Base-by-base conservation (phyloP, 73 alveolate species). In the Blepharisma japonicum region DNA sequence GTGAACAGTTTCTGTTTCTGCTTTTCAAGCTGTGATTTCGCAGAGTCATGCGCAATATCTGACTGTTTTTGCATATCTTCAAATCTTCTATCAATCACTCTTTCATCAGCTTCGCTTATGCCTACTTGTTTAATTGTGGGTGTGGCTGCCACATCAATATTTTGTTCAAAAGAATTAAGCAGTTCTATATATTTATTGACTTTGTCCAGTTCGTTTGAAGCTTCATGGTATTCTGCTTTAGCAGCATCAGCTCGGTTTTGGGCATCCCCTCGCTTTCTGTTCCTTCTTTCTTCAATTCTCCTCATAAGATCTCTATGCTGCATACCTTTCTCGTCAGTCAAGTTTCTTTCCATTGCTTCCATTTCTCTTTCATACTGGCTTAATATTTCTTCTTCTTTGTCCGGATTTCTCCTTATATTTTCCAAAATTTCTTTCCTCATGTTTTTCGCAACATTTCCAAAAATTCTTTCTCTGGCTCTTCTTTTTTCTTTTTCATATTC, bases 221-320 rank as follows among this genome's bases (percentile, higher is more conserved):
- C 66, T 18, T 51, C 66, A 11, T 11, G 21, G 66, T 51, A 18
- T 51, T 51, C 66, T 18, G 0, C 21, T 51, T 14, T 18, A 14
- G 21, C n/a, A 51, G n/a, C 21, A 14, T 51, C 66, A 51, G 66
- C 66, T 51, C 66, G n/a, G 21, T 14, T 11, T 18, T 51, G 66
- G 21, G 66, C 66, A 11, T 51, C 27, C 21, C 66, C 27, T 51
- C 21, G n/a, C 21, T 18, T 51, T 51, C 21, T 18, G 21, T 51
- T 51, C 21, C 21, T 51, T 51, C 66, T 51, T 14, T 51, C 66
- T 51, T 51, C 66, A 51, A 51, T 51, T 51, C 66, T 51, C 21
- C 21, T 51, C 66, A 51, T 14, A 3, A 51, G 21, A 18, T 51
- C 66, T 18, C 66, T 51, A 51, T 51, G 66, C 21, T 11, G 27